Conservation (phyloP, 163 green algal species). For the Chloroidium sp. region DNA sequence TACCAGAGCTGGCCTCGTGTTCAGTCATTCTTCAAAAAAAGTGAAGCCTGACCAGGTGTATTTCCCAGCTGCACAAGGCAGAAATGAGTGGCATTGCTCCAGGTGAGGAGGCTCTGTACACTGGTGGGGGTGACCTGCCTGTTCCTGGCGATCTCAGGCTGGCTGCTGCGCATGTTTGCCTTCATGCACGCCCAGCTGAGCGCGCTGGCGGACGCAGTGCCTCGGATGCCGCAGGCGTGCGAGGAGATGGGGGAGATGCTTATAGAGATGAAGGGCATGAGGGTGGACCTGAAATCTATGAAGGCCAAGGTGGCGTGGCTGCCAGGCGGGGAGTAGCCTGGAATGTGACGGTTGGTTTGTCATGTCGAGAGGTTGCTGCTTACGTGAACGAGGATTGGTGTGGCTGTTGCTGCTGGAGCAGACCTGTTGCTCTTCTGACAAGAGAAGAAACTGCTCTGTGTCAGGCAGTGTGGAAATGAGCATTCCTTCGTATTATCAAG, state of each 20-base stretch:
- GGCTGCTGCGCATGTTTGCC: neutral
- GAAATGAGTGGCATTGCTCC: neutral
- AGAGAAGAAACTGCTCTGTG: conserved; percentile 8
- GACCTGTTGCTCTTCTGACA: neutral
- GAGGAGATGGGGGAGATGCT: conserved; percentile 2
- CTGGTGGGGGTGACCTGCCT: neutral
- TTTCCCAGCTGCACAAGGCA: too few relatives aligned
- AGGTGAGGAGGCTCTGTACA: neutral
- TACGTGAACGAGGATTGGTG: too few relatives aligned
- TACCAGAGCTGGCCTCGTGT: too few relatives aligned
- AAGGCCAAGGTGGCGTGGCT: neutral
- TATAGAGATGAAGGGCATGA: neutral
- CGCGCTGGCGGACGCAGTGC: neutral
- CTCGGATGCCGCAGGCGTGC: neutral
- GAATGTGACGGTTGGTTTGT: too few relatives aligned
- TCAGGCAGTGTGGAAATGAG: too few relatives aligned
- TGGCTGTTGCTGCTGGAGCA: neutral
- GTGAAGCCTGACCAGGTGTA: too few relatives aligned
- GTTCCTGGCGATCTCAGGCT: neutral
- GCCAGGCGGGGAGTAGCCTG: neutral
- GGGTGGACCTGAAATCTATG: neutral
- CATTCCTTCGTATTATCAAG: too few relatives aligned
- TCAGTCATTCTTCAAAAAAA: too few relatives aligned
- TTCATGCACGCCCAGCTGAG: neutral
- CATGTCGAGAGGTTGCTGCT: too few relatives aligned